phyloP scores from a whole-genome alignment of 441 rosid species.

The Adansonia grandidieri region DNA sequence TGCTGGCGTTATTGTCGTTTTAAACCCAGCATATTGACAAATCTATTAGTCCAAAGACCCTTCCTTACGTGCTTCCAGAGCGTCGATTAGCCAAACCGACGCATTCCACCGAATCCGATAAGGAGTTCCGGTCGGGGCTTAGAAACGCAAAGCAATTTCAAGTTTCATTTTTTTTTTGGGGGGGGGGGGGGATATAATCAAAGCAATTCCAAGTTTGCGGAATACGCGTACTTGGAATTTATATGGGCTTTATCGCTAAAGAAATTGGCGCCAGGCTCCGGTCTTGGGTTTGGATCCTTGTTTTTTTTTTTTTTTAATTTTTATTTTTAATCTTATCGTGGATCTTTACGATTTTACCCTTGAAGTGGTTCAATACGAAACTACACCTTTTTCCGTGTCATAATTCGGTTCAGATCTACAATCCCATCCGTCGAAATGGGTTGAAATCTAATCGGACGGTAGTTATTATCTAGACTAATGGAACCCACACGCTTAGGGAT shows the following conservation, averaged over 20 bases:
- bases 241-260: background rate
- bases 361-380: conserved; percentile 25
- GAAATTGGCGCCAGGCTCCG: background rate
- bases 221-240: too few relatives aligned
- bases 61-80: conserved; percentile 66
- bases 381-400: background rate
- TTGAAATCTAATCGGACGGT: conserved; percentile 31
- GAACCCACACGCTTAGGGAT: conserved; percentile 14
- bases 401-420: conserved; percentile 24
- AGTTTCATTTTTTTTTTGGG: conserved; percentile 34
- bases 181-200: too few relatives aligned
- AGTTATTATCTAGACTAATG: background rate
- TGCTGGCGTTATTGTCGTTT: conserved; percentile 92
- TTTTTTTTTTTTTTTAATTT: too few relatives aligned
- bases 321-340: background rate
- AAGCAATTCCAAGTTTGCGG: too few relatives aligned
- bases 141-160: conserved; percentile 84
- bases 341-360: conserved; percentile 21
- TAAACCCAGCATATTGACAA: conserved; percentile 74
- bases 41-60: conserved; percentile 83
- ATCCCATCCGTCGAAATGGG: conserved; percentile 32
- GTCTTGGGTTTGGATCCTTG: background rate
- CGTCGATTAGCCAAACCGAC: conserved; percentile 83
- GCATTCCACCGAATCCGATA: conserved; percentile 86
- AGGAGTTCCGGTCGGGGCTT: conserved; percentile 91